Base-by-base conservation (phyloP, 2,329 filamentous ascomycete species). In the Aspergillus pseudotamarii region DNA sequence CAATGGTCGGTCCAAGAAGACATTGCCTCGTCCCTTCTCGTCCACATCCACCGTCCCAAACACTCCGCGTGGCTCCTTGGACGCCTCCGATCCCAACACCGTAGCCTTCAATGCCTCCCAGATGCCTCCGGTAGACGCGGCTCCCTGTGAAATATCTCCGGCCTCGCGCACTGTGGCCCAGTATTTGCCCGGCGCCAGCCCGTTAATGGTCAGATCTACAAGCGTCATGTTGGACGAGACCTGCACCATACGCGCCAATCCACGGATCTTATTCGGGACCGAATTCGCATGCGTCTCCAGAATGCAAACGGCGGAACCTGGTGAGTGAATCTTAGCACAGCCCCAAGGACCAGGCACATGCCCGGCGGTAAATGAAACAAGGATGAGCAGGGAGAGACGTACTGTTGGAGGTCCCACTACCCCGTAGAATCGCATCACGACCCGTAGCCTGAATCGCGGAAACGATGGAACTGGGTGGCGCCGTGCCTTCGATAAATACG, bases 231-330 rank as follows among this genome's bases (percentile, higher is more conserved):
- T 88, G 4, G 91, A 85, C 58, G 88, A 89, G 57, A 97, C 93
- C 75, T 98, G 92, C 48, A 99, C 94, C 91, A 99, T 96, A 70
- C 95, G 89, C 65, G 91, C 93, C 46, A 99, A 83, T 32, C 95
- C 95, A 69, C 92, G 88, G 58, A 99, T 93, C 71, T 91, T 84
- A 72, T 90, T 85, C 68, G 81, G 77, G 61, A 89, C 85, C 62
- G 79, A 78, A 43, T 78, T 81, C 53, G 88, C 85, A 73, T 92
- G 89, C 61, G 93, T 96, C 83, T 99, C 95, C 64, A 99, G 88
- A 73, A 99, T 98, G 80, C 94, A 97, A 50, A 99, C 95, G 51
- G 94, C 75, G 36, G 68, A 78, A 61, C 73, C 76, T 78, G 48
- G 21, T 30, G 4, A 21, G 57, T 43, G 61, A n/a, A n/a, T 38